Evolutionary conservation across 176 grass and related monocot genomes (phyloP).

Genomic region (Pontederia crassipes): DNA sequence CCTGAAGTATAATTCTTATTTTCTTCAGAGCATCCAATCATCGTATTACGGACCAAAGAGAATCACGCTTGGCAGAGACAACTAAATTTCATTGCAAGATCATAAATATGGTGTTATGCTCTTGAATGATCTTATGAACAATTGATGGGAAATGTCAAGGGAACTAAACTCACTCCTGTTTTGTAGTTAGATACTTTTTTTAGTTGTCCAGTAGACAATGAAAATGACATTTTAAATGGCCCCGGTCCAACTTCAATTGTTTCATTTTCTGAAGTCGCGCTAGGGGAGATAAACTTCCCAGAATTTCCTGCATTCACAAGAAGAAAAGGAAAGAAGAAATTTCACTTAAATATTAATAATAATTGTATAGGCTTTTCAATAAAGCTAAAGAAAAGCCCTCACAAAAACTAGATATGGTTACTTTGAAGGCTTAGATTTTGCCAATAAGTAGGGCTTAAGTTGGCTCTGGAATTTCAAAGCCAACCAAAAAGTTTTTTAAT

Average conservation of each 20-base stretch:
- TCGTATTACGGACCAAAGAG: too few species aligned
- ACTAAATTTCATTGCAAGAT: too few species aligned
- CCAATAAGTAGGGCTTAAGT: background rate
- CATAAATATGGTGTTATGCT: too few species aligned
- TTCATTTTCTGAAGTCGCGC: slow-evolving; percentile 34
- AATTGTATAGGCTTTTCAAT: background rate
- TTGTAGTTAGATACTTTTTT: slow-evolving; percentile 48
- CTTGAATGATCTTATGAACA: background rate
- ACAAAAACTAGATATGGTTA: too few species aligned
- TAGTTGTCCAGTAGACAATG: slow-evolving; percentile 58
- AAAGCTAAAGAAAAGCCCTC: background rate
- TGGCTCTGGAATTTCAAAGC: background rate
- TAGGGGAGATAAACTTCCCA: slow-evolving; percentile 17
- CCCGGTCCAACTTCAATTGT: slow-evolving; percentile 75
- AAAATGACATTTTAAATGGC: slow-evolving; percentile 73
- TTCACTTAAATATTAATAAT: background rate
- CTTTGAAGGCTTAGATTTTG: background rate
- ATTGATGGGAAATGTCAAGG: background rate
- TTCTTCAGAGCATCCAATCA: too few species aligned
- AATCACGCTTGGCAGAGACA: too few species aligned
- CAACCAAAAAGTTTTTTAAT: background rate
- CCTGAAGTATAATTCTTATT: too few species aligned
- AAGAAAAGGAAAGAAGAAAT: background rate
- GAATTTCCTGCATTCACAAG: slow-evolving; percentile 25
- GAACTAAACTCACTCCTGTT: slow-evolving; percentile 48